Evolutionary conservation across 23 red algal species (phyloP).

Genomic region (Gracilariopsis chorda): DNA sequence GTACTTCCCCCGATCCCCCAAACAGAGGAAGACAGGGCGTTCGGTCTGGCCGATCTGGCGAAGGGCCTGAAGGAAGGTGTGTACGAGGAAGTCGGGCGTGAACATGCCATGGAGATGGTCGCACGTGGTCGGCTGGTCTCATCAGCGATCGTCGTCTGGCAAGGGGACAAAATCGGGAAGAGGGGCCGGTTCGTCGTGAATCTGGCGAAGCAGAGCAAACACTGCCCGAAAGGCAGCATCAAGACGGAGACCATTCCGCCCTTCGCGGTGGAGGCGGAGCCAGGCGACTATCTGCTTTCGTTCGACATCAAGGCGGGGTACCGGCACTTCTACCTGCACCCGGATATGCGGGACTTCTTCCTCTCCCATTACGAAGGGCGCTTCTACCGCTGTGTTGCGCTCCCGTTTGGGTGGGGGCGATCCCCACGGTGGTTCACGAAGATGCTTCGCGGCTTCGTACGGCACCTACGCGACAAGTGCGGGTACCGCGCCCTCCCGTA

Average conservation of each 20-base stretch:
- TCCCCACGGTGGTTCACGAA: not conserved
- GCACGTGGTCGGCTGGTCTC: not conserved
- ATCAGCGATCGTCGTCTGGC: not conserved
- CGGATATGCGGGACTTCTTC: not conserved
- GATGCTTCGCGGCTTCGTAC: not conserved
- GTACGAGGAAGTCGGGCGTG: not conserved
- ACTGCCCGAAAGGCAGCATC: not conserved
- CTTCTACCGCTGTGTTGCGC: slow-evolving; percentile 20
- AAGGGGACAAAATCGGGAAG: not conserved
- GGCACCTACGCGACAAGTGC: not conserved
- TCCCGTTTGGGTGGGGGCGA: slow-evolving; percentile 20
- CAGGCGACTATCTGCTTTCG: not conserved
- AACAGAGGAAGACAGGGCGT: not conserved
- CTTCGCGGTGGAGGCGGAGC: slow-evolving; percentile 14
- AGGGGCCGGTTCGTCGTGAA: slow-evolving; percentile 32
- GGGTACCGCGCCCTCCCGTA: slow-evolving; percentile 1
- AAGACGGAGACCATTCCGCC: not conserved
- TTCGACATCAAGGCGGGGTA: slow-evolving; percentile 6
- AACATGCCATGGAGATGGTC: not conserved
- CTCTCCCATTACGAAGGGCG: not conserved
- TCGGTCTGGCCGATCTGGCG: not conserved
- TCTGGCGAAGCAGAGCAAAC: not conserved
- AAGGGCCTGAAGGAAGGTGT: not conserved
- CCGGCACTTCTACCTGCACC: slow-evolving; percentile 15
- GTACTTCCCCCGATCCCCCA: not conserved